Base-by-base conservation (phyloP, 768 basidiomycete species). In the Neoboletus magnificus region DNA sequence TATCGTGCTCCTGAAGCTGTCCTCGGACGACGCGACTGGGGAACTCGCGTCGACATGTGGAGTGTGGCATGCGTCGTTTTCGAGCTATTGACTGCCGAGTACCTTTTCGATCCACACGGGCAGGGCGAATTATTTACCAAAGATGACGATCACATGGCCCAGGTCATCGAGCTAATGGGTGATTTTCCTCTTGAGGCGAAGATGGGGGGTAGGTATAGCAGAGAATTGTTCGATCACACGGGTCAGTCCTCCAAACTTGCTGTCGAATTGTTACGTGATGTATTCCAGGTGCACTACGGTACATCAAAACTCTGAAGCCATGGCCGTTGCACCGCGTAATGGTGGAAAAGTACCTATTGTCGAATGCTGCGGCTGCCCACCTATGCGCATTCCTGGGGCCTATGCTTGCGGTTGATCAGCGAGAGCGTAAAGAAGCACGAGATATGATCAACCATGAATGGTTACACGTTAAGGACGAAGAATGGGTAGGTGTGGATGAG, bases 1-100 rank as follows among this genome's bases (percentile, higher is more conserved):
- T 97, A 97, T 70, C 87, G 93, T 58, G 83, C 90, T 27, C 93
- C 93, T n/a, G 93, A 97, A 71, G 93, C 92, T 51, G 93, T 97
- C 62, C 75, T 95, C 18, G 93, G 94, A 18, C 83, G 86, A 52
- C 82, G 81, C 35, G 89, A 91, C 62, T 97, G 93, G 93, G 91
- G 86, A 61, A 77, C 83, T 36, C 83, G 87, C 52, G 92, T 83
- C 42, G 93, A 97, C 72, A 82, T 95, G 22, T 97, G 93, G 93
- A 90, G 87, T 62, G 85, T 92, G 25, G 94, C 91, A 22, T 95
- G 93, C 72, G 79, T 97, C 65, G 82, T 90, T 41, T 97, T 97
- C 63, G 94, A 97, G 71, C 79, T 97, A 58, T 75, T 95, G 57
- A 94, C 92, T 1, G 90, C 90, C 22, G 94, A 96, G 69, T 94